Conservation (phyloP, 2,329 filamentous ascomycete species). For the Penicillium sp. region DNA sequence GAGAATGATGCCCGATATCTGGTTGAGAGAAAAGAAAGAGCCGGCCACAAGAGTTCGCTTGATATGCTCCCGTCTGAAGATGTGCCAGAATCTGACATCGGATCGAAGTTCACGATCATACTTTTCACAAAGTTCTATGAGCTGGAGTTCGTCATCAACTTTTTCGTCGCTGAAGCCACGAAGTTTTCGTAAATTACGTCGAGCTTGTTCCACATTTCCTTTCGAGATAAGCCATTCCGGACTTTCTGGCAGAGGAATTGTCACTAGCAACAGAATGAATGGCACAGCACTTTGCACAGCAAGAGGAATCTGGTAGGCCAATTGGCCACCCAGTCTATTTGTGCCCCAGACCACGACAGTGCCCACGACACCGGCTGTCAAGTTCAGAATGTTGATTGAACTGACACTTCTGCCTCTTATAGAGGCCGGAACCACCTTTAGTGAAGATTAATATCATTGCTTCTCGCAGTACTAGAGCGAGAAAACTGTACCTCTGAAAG, state of each 20-base stretch:
- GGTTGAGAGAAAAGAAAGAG: constrained; percentile 41
- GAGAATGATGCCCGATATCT: constrained; percentile 43
- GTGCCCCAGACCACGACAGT: constrained; percentile 41
- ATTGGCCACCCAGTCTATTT: constrained; percentile 27
- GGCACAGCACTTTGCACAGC: constrained; percentile 41
- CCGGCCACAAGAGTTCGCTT: constrained; percentile 42
- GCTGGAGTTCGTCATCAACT: constrained; percentile 37
- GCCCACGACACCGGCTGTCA: constrained; percentile 36
- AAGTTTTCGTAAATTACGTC: constrained; percentile 34
- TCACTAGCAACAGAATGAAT: constrained; percentile 33
- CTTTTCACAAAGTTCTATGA: constrained; percentile 35
- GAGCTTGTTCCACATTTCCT: constrained; percentile 35
- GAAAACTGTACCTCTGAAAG: constrained; percentile 33
- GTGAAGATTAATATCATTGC: neutral
- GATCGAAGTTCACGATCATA: constrained; percentile 28
- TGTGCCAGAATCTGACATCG: constrained; percentile 40
- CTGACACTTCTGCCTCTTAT: constrained; percentile 38
- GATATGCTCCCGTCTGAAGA: constrained; percentile 40
- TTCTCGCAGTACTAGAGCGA: neutral
- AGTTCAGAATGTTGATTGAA: constrained; percentile 37
- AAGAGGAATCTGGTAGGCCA: constrained; percentile 41
- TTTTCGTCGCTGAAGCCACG: constrained; percentile 36
- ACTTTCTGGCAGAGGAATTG: constrained; percentile 38
- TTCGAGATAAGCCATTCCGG: constrained; percentile 39
- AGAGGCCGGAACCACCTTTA: constrained; percentile 36